Evolutionary conservation across 2,329 filamentous ascomycete species (phyloP), one percentile per base, ranked within the genome.

Genomic region (Zymoseptoria ardabiliae): DNA sequence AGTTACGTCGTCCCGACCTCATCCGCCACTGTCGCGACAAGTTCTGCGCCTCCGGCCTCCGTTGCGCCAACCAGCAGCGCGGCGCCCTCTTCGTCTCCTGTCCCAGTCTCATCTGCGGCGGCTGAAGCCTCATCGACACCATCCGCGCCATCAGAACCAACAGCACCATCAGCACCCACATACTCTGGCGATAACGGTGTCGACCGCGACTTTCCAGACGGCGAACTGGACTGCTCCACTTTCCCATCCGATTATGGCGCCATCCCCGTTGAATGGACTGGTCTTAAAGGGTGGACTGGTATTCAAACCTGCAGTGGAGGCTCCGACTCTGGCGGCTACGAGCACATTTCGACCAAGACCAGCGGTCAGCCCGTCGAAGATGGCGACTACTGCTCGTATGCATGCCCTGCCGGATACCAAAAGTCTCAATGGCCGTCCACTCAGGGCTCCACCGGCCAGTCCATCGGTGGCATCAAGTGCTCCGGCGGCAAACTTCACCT

Each of bases 331-430:
- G 70, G 70, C 53, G 75, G 70, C 57, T 77, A 78, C 61, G 70
- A 78, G 13, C 70, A 81, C 54, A 87, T 95, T 70, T 79, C 77
- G 72, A 82, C 83, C 61, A 90, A 92, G 62, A 79, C 83, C 55
- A 86, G 85, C 49, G 88, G 87, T 17, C 76, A 83, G 17, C 75
- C 75, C 61, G 93, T 90, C 77, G 73, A 69, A 8, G 69, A 79
- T 9, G 86, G 85, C 54, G 77, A 80, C 60, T 91, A 92, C 81
- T 97, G 93, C 81, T 96, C 92, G 1, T 97, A 97, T 71, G 86
- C 90, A 58, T 99, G 94, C 80, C 89, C 90, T n/a, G 77, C 86
- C 25, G 93, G 93, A 52, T 96, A 94, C 76, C 86, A 94, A 75
- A 97, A 97, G 83, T 83, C 88, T 2, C 93, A 97, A 73, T 97